Evolutionary conservation across 495 filamentous ascomycete species (phyloP), one percentile per base, ranked within the genome.

Genomic region (Podospora appendiculata): DNA sequence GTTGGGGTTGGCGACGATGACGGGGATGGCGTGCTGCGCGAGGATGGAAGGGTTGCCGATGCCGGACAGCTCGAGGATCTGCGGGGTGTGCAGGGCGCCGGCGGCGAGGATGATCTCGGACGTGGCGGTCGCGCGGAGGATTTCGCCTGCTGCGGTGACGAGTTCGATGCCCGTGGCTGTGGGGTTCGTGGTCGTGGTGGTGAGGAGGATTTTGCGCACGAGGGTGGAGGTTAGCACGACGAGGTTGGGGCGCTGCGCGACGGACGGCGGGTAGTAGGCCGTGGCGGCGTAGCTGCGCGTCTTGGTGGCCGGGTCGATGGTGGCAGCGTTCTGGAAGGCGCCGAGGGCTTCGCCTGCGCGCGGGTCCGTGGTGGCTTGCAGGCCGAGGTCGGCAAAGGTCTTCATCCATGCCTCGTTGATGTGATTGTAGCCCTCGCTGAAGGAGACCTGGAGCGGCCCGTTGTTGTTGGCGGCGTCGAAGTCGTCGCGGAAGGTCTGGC

Each of bases 21-120:
- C 79, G 25, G 80, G 78, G 54, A 95, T 91, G 10, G 69, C 72
- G 52, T 89, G 76, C 18, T 71, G 67, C 25, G 74, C 59, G 18
- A 93, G 82, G 51, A 92, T 81, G 51, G 78, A 55, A 18, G 68
- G 65, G 17, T 81, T 81, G n/a, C 89, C 89, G 39, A 95, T 77
- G 25, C 89, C 89, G 39, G 86, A 90, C 16, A 86, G 79, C 51
- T 91, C 73, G 4, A 82, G 65, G n/a, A 85, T 64, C 54, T 82
- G 80, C 4, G 81, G 82, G 0, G 79, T 75, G 35, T 80, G 74
- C 3, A 85, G 53, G 10, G 78, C 67, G n/a, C 82, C 82, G 1
- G 79, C 80, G 3, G 77, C 70, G n/a, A 85, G 54, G 50, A 84
- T 77, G 33, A 85, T 77, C 45, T 85, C 79, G 19, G 54, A 57